Evolutionary conservation across 169 alveolate genomes (phyloP).

Genomic region (Theileria parva): DNA sequence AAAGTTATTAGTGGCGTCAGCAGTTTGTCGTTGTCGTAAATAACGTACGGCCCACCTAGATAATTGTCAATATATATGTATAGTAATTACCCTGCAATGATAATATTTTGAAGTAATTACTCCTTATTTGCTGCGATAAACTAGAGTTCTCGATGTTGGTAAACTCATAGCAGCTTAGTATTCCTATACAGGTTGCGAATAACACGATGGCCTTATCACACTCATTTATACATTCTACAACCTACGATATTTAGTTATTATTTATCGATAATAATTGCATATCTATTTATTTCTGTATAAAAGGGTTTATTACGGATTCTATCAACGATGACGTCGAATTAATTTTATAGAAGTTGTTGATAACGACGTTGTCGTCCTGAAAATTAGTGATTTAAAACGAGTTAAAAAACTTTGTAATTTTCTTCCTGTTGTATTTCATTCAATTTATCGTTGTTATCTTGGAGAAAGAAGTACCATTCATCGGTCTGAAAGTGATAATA

Average conservation of each 20-base stretch:
- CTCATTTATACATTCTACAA: conserved; percentile 50
- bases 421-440: conserved; percentile 28
- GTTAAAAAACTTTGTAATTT: neutral
- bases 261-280: neutral
- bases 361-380: conserved; percentile 29
- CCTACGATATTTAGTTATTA: neutral
- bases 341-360: conserved; percentile 37
- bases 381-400: neutral
- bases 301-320: conserved; percentile 23
- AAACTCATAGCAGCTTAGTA: conserved; percentile 6
- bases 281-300: neutral
- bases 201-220: conserved; percentile 58
- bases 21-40: conserved; percentile 46
- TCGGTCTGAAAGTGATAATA: conserved; percentile 15
- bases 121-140: neutral
- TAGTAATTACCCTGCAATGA: neutral
- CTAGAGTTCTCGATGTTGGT: neutral
- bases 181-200: conserved; percentile 32
- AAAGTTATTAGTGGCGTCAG: conserved; percentile 47
- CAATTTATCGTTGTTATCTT: conserved; percentile 42
- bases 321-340: conserved; percentile 36
- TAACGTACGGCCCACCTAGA: conserved; percentile 64
- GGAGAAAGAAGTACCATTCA: conserved; percentile 64
- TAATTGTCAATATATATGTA: neutral
- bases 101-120: neutral